Conservation (phyloP, 176 grass and related monocot species). For the Alloteropsis semialata region DNA sequence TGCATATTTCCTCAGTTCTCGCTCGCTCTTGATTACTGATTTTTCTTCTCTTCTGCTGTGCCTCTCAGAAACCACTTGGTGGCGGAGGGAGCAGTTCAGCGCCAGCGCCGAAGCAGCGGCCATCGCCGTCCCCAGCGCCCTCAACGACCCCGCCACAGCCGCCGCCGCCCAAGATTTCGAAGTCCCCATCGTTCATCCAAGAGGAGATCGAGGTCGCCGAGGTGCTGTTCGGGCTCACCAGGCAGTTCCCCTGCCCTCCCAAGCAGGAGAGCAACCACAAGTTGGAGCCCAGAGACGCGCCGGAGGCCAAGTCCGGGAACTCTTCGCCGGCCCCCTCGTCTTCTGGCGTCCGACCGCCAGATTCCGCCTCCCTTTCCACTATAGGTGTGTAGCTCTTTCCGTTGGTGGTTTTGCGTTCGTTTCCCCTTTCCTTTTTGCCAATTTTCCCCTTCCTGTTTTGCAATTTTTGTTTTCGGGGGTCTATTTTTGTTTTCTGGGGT, state of each 20-base stretch:
- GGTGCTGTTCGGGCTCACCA: conserved; percentile 86
- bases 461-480: conserved; percentile 7
- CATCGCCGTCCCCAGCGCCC: conserved; percentile 24
- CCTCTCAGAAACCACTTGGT: conserved; percentile 56
- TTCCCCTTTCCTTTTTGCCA: not conserved
- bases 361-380: conserved; percentile 54
- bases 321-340: conserved; percentile 67
- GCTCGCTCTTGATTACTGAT: conserved; percentile 8
- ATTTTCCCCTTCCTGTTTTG: not conserved
- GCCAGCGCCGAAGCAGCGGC: conserved; percentile 38
- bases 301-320: conserved; percentile 66
- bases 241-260: conserved; percentile 64
- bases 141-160: conserved; percentile 36
- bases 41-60: not conserved
- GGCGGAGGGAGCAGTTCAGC: conserved; percentile 38
- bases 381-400: conserved; percentile 34
- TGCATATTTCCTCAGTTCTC: conserved; percentile 2
- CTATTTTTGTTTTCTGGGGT: conserved; percentile 15
- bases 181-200: conserved; percentile 77
- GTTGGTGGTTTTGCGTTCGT: not conserved
- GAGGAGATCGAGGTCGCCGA: conserved; percentile 99
- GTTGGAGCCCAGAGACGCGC: conserved; percentile 46
- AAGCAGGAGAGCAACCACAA: conserved; percentile 72
- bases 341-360: conserved; percentile 42
- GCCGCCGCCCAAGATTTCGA: conserved; percentile 50